A percentile compares a stretch with the other conserved stretches of the same genome.
phyloP scores from a whole-genome alignment of 2,329 filamentous ascomycete genomes.

The Fusarium palustre region DNA sequence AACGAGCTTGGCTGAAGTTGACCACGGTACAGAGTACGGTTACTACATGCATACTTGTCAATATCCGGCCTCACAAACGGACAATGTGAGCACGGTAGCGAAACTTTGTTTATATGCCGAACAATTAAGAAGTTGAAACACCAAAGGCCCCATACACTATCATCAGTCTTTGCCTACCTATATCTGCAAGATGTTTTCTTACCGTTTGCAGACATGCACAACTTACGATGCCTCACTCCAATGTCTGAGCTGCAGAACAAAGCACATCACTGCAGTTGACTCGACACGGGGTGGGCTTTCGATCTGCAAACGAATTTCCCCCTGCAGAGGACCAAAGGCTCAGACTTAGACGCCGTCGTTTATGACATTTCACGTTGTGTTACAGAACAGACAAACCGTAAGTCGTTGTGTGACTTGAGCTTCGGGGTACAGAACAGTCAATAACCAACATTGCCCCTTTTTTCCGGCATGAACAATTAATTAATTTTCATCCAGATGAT shows the following conservation, averaged over 20 bases:
- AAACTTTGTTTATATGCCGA: constrained; percentile 37
- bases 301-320: constrained; percentile 39
- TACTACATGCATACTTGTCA: not conserved
- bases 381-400: constrained; percentile 16
- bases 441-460: constrained; percentile 5
- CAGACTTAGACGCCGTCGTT: constrained; percentile 12
- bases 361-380: constrained; percentile 30
- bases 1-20: constrained; percentile 22
- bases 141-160: not conserved
- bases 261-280: constrained; percentile 37
- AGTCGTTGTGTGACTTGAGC: not conserved
- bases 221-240: not conserved
- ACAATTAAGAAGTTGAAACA: constrained; percentile 17
- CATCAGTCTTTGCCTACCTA: not conserved
- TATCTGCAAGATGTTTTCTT: not conserved
- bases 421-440: constrained; percentile 6
- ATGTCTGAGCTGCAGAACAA: constrained; percentile 30
- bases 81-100: constrained; percentile 9
- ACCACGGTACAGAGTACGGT: not conserved
- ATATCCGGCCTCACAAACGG: not conserved
- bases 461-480: not conserved
- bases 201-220: constrained; percentile 26
- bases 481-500: not conserved
- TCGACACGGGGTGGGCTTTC: constrained; percentile 18
- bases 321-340: constrained; percentile 18